These are phyloP conservation scores for Linaria vulgaris DNA, from an alignment of 257 asterid species.

Conservation along the genomic window DNA sequence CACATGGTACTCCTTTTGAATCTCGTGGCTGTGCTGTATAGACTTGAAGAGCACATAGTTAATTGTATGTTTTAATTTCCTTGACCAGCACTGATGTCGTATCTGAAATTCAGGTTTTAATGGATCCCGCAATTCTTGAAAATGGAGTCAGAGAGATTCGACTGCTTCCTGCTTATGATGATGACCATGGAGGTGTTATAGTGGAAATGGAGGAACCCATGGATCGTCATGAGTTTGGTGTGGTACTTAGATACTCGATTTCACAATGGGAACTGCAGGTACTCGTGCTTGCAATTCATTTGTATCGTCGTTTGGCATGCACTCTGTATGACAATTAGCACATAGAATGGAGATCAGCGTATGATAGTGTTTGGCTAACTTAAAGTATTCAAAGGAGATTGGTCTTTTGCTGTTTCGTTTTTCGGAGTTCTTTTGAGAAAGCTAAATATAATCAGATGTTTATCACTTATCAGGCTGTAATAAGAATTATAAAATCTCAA, in stretches of 20 bases:
- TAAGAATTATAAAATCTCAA: no score
- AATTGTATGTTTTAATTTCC: slow-evolving; percentile 5
- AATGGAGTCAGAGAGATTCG: slow-evolving; percentile 30
- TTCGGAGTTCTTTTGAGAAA: no score
- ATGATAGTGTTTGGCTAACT: no score
- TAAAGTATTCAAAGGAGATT: no score
- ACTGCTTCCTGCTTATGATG: slow-evolving; percentile 52
- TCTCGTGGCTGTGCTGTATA: background rate
- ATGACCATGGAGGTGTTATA: slow-evolving; percentile 63
- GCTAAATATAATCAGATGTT: no score
- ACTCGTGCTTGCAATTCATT: slow-evolving; percentile 8
- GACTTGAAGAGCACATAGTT: background rate
- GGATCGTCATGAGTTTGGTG: slow-evolving; percentile 44
- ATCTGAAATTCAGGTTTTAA: slow-evolving; percentile 23
- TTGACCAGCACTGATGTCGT: slow-evolving; percentile 10
- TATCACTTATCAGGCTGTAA: no score
- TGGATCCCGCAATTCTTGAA: slow-evolving; percentile 42
- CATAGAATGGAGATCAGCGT: no score
- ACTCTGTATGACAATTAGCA: no score
- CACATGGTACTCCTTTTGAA: no score
- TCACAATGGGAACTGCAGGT: slow-evolving; percentile 70
- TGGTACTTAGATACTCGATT: slow-evolving; percentile 49
- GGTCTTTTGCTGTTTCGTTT: no score
- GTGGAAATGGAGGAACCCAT: slow-evolving; percentile 59
- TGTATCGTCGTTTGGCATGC: background rate